phyloP scores from a whole-genome alignment of 306 rosid genomes.

The Casuarina cunninghamiana region DNA sequence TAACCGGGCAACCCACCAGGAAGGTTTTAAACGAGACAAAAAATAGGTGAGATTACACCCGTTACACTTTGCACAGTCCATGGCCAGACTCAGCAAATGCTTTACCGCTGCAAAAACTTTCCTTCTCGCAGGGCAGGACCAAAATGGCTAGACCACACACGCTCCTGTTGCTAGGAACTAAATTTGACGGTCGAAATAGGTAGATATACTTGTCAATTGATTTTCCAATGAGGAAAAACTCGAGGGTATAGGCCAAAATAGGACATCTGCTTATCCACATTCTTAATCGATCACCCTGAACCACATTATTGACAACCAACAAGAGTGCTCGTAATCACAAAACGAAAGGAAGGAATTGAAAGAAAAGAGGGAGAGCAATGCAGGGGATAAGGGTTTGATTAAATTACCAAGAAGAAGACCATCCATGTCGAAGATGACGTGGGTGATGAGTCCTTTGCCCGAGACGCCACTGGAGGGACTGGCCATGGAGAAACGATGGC shows the following conservation, averaged over 20 bases:
- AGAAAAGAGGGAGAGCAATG: background rate
- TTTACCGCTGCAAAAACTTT: background rate
- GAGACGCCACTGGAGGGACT: slow-evolving; percentile 32
- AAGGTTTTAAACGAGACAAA: background rate
- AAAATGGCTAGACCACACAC: too few species aligned
- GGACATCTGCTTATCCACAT: background rate
- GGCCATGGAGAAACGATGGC: slow-evolving; percentile 44
- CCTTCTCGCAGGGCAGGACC: too few species aligned
- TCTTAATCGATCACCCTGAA: background rate
- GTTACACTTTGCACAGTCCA: too few species aligned
- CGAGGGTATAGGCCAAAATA: background rate
- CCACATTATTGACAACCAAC: background rate
- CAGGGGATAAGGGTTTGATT: background rate
- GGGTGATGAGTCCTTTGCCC: slow-evolving; percentile 48
- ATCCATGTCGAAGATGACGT: slow-evolving; percentile 90
- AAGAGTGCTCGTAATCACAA: background rate
- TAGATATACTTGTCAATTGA: too few species aligned
- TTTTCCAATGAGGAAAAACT: background rate
- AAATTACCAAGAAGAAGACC: slow-evolving; percentile 86
- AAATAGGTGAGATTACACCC: too few species aligned
- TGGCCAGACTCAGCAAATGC: background rate
- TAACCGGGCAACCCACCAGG: background rate
- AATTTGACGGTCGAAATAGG: too few species aligned
- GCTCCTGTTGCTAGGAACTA: too few species aligned
- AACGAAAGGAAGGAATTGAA: background rate